These are phyloP conservation scores for Ophiocordyceps camponoti-leonardi DNA, from an alignment of 2,329 filamentous ascomycete species.

Conservation along the genomic window DNA sequence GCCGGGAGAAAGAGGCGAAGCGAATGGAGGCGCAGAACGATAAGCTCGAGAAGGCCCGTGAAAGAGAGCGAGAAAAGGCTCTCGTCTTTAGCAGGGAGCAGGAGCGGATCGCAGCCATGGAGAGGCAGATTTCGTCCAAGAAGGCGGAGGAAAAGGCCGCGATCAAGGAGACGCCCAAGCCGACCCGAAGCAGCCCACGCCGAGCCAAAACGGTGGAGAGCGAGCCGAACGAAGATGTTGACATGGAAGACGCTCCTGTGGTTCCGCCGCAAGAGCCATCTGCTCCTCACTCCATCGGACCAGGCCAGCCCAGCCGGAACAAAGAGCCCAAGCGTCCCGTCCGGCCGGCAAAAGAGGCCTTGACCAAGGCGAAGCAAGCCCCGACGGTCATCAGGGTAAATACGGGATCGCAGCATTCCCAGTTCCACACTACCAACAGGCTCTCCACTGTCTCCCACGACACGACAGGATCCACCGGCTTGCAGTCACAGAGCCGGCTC, in stretches of 20 bases:
- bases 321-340: slow-evolving; percentile 40
- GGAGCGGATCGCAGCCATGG: slow-evolving; percentile 33
- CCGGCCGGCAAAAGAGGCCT: slow-evolving; percentile 43
- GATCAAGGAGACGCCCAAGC: slow-evolving; percentile 23
- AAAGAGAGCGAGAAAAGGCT: slow-evolving; percentile 55
- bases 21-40: slow-evolving; percentile 41
- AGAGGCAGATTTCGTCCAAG: slow-evolving; percentile 33
- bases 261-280: slow-evolving; percentile 43
- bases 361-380: slow-evolving; percentile 43
- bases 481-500: slow-evolving; percentile 24
- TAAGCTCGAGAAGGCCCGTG: slow-evolving; percentile 49
- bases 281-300: slow-evolving; percentile 31
- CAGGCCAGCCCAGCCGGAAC: slow-evolving; percentile 28
- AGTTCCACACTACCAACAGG: slow-evolving; percentile 40
- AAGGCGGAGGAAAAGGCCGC: slow-evolving; percentile 30
- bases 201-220: slow-evolving; percentile 22
- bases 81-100: slow-evolving; percentile 39
- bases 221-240: slow-evolving; percentile 24
- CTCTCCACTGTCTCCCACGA: slow-evolving; percentile 41
- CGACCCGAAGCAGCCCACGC: slow-evolving; percentile 33
- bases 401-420: slow-evolving; percentile 42
- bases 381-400: slow-evolving; percentile 58
- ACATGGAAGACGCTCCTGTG: slow-evolving; percentile 38
- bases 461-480: slow-evolving; percentile 11
- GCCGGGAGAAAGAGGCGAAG: slow-evolving; percentile 47